A percentile compares a stretch with the other conserved stretches of the same genome.
Evolutionary conservation across 179 eudicot species (phyloP).

Genomic region (Beta macrorhiza): DNA sequence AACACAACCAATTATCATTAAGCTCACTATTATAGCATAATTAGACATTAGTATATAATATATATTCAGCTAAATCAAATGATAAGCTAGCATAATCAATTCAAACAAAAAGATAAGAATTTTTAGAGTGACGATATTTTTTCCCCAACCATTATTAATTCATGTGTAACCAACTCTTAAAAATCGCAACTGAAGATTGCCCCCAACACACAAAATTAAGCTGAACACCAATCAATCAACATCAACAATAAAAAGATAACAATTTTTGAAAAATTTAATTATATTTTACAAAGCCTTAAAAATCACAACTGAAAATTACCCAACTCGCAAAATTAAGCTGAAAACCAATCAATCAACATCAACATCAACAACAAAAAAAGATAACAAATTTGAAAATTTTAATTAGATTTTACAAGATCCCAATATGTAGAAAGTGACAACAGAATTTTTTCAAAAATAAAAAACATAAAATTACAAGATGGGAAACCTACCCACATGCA

Average conservation of each 20-base stretch:
- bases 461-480: background rate
- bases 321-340: too few relatives aligned
- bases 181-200: too few relatives aligned
- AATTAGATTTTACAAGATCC: background rate
- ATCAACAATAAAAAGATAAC: too few relatives aligned
- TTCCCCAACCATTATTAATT: too few relatives aligned
- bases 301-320: too few relatives aligned
- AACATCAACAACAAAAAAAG: background rate
- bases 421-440: constrained; percentile 5
- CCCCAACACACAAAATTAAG: too few relatives aligned
- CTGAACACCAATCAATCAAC: too few relatives aligned
- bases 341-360: background rate
- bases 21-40: background rate
- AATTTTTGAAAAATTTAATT: too few relatives aligned
- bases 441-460: background rate
- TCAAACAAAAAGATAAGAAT: too few relatives aligned
- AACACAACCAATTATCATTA: background rate
- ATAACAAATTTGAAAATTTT: background rate
- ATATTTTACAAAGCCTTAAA: too few relatives aligned
- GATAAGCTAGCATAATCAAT: background rate
- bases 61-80: background rate
- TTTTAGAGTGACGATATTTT: too few relatives aligned
- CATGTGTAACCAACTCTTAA: too few relatives aligned
- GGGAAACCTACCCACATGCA: background rate
- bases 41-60: background rate